Evolutionary conservation across 2,329 filamentous ascomycete genomes (phyloP).

Genomic region (Zymoseptoria crescenta): DNA sequence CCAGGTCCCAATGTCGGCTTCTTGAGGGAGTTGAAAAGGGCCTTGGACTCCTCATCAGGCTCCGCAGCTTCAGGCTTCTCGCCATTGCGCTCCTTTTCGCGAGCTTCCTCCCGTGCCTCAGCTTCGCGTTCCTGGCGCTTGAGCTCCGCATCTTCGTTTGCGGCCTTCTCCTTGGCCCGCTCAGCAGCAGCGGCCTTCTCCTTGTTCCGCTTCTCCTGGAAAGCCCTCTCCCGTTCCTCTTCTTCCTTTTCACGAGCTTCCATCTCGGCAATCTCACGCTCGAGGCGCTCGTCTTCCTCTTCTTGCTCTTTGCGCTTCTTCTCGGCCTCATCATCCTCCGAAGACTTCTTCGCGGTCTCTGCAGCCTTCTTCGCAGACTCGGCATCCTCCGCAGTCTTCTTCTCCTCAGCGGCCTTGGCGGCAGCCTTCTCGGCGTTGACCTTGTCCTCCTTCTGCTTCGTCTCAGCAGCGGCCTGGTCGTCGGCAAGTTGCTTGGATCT

Average conservation of each 20-base stretch:
- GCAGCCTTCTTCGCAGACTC: constrained; percentile 30
- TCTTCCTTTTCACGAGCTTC: constrained; percentile 30
- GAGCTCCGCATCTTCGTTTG: constrained; percentile 48
- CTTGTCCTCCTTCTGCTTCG: constrained; percentile 46
- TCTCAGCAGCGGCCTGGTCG: constrained; percentile 24
- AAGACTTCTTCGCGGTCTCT: constrained; percentile 28
- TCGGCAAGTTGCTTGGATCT: constrained; percentile 53
- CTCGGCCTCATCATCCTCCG: constrained; percentile 23
- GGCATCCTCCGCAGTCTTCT: constrained; percentile 24
- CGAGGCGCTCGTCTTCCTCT: constrained; percentile 37
- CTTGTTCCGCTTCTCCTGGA: constrained; percentile 62
- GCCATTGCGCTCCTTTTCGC: constrained; percentile 30
- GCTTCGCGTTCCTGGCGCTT: constrained; percentile 43
- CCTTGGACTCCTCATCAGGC: constrained; percentile 35
- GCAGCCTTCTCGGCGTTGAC: constrained; percentile 25
- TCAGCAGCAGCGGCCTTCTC: constrained; percentile 40
- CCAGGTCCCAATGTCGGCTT: constrained; percentile 43
- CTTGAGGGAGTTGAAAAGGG: constrained; percentile 42
- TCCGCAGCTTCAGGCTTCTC: constrained; percentile 15
- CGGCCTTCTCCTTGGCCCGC: constrained; percentile 48
- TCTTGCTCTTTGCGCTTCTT: constrained; percentile 24
- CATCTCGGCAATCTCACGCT: constrained; percentile 59
- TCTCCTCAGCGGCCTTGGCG: constrained; percentile 41
- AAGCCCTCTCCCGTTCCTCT: constrained; percentile 55
- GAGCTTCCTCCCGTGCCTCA: constrained; percentile 40